These are phyloP conservation scores for Guadua angustifolia DNA, from an alignment of 176 grass and related monocot genomes.

Conservation along the genomic window DNA sequence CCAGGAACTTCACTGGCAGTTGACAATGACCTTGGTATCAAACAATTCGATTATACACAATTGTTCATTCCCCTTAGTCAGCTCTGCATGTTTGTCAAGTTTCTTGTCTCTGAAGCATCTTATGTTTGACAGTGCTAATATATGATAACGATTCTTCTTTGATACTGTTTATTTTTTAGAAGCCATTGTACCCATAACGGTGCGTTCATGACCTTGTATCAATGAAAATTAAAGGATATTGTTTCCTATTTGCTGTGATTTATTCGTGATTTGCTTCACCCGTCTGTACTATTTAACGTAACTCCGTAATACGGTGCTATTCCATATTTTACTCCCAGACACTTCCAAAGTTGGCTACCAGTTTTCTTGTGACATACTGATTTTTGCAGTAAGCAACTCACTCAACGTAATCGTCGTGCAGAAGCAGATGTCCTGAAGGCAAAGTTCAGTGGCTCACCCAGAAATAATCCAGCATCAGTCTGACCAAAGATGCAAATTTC, in stretches of 20 bases:
- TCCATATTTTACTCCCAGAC: background rate
- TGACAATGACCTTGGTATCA: constrained; percentile 12
- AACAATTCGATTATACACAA: constrained; percentile 5
- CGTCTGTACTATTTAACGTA: background rate
- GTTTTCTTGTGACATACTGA: background rate
- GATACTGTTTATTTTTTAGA: background rate
- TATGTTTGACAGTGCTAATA: constrained; percentile 1
- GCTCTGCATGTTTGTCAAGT: constrained; percentile 6
- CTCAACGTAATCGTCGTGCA: background rate
- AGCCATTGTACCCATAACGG: background rate
- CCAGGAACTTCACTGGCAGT: background rate
- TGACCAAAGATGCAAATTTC: no score
- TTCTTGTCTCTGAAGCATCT: constrained; percentile 4
- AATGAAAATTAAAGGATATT: background rate
- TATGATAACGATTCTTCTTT: background rate
- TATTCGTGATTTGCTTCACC: background rate
- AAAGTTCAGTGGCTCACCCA: constrained; percentile 17
- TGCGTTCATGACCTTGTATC: background rate
- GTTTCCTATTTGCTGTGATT: background rate
- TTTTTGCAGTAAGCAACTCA: constrained; percentile 8
- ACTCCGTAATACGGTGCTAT: background rate
- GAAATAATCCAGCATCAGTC: constrained; percentile 27
- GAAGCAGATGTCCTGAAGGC: constrained; percentile 2
- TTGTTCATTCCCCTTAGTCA: constrained; percentile 27
- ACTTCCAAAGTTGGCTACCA: background rate